A percentile compares a stretch with the other conserved stretches of the same genome.
Evolutionary conservation across 768 basidiomycete species (phyloP).

Genomic region (Auriculariales sp.): DNA sequence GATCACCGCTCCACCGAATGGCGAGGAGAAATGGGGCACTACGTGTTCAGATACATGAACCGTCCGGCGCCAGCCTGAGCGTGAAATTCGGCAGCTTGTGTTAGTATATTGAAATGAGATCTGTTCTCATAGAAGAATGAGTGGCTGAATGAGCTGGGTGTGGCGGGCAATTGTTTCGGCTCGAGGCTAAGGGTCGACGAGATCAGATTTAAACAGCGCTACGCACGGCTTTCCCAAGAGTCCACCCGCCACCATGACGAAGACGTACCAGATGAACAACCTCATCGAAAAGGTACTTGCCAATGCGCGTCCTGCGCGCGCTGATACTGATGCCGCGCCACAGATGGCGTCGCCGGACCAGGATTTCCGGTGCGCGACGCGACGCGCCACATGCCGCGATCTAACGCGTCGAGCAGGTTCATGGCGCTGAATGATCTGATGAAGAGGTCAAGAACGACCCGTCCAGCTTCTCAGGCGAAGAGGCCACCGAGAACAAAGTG

Average conservation of each 20-base stretch:
- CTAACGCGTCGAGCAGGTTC: slow-evolving; percentile 39
- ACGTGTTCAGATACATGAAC: background rate
- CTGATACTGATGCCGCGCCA: slow-evolving; percentile 3
- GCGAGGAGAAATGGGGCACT: background rate
- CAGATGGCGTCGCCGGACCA: slow-evolving; percentile 87
- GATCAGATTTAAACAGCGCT: no score
- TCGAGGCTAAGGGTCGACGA: no score
- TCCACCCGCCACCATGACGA: slow-evolving; percentile 52
- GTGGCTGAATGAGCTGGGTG: no score
- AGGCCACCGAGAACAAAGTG: slow-evolving; percentile 70
- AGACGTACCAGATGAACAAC: slow-evolving; percentile 72
- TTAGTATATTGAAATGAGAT: no score
- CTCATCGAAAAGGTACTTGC: slow-evolving; percentile 73
- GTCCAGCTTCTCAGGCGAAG: slow-evolving; percentile 66
- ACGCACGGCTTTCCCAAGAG: no score
- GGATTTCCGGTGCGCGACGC: slow-evolving; percentile 56
- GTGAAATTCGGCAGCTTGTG: no score
- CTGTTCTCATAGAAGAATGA: no score
- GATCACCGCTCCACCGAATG: background rate
- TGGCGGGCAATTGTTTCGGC: no score
- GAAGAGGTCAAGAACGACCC: slow-evolving; percentile 76
- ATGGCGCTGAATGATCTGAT: slow-evolving; percentile 96
- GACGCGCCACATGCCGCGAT: slow-evolving; percentile 3
- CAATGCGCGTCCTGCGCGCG: background rate
- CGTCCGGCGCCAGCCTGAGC: no score